Conservation (phyloP, 306 rosid species). For the Pterocarpus macrocarpus region DNA sequence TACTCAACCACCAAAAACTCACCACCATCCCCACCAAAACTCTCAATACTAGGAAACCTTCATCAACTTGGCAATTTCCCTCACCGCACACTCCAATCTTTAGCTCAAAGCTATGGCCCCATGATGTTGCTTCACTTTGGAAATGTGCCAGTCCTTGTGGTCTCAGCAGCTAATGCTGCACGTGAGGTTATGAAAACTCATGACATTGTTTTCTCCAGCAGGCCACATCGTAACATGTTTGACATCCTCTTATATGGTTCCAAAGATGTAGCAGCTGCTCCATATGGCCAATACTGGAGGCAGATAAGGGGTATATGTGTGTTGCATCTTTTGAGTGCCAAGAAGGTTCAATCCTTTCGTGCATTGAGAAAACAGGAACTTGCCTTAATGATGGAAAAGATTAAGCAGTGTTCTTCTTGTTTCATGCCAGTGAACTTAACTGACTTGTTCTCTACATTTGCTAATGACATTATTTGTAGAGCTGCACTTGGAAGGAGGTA, state of each 20-base stretch:
- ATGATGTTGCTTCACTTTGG: constrained; percentile 16
- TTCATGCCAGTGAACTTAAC: constrained; percentile 23
- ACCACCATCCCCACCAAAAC: background rate
- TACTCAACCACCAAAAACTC: background rate
- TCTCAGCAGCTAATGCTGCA: constrained; percentile 3
- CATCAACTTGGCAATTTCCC: constrained; percentile 23
- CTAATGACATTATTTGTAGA: constrained; percentile 34
- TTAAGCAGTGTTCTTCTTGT: background rate
- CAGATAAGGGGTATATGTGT: constrained; percentile 41
- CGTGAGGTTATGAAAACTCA: constrained; percentile 30
- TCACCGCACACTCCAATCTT: constrained; percentile 1
- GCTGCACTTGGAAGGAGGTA: constrained; percentile 32
- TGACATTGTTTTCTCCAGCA: constrained; percentile 11
- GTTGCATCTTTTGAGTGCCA: constrained; percentile 37
- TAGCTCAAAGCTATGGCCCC: constrained; percentile 28
- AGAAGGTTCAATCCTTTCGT: constrained; percentile 34
- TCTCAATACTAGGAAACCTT: constrained; percentile 10
- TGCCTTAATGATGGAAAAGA: constrained; percentile 34
- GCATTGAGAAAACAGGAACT: constrained; percentile 42
- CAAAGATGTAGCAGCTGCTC: constrained; percentile 17
- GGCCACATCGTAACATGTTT: constrained; percentile 43
- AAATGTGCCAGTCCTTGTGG: constrained; percentile 16
- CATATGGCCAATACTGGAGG: constrained; percentile 43
- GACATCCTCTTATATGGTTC: constrained; percentile 35
- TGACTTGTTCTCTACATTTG: background rate